Base-by-base conservation (phyloP, 345 rosid genomes). In the Gossypium thurberi region DNA sequence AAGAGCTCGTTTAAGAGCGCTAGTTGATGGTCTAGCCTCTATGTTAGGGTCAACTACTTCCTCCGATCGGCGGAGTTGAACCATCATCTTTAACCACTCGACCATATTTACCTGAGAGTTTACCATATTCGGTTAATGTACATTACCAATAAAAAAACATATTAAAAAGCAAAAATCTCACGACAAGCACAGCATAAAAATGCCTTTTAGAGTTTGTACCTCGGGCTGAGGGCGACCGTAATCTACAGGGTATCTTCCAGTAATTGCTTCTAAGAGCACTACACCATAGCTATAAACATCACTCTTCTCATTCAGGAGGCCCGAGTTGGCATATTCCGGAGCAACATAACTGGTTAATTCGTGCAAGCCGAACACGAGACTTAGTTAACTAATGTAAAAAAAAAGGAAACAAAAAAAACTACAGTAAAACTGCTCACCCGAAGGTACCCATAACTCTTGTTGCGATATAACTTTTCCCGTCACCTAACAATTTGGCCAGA, bases 391-490 rank as follows among this genome's bases (percentile, higher is more conserved):
- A 56, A 59, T 17, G 57, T 65, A 65, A 28, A 10, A 15, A 28
- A 61, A 47, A 78, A 67, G 9, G 20, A 21, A 8, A 59, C 51
- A 33, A 62, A 64, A 53, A 21, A 48, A 53, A 46, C 56, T 20
- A 8, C 14, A 8, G 15, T 33, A 55, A 55, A 21, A 23, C 59
- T 18, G 78, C 43, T 86, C 81, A 94, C 97, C 98, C 98, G 42
- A 94, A 94, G 46, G 98, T 94, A 72, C 98, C 98, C 98, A 94
- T 94, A 59, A 94, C 98, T 85, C 98, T 84, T 56, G 98, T 94
- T 65, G 97, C 89, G 67, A 94, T 86, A 59, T 92, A 86, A 77
- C 89, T 90, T 77, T 84, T 87, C 79, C 93, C 98, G 50, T 94
- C 93, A 81, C 97, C 97, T 48, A 94, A 86, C 82, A 94, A 75